Evolutionary conservation across 1,284 basidiomycete species (phyloP).

Genomic region (Boletus semigastroideus): DNA sequence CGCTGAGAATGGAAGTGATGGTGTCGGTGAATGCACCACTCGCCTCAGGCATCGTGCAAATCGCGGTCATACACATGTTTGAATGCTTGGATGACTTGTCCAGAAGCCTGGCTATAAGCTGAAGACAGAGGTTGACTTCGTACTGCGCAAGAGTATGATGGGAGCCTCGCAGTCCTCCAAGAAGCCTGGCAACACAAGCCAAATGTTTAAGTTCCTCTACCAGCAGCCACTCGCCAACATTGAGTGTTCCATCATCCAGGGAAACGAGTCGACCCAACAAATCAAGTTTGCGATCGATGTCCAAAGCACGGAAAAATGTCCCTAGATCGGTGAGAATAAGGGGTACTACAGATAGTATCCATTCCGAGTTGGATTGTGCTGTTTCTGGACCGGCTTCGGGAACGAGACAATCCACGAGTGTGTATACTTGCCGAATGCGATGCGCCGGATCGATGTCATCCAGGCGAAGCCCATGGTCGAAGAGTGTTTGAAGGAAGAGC

Average conservation of each 20-base stretch:
- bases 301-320: constrained; percentile 54
- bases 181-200: constrained; percentile 37
- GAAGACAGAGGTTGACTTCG: constrained; percentile 26
- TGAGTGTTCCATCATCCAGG: constrained; percentile 55
- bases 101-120: constrained; percentile 21
- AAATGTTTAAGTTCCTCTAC: constrained; percentile 54
- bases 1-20: constrained; percentile 28
- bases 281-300: constrained; percentile 51
- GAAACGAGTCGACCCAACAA: constrained; percentile 55
- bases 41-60: constrained; percentile 23
- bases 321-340: constrained; percentile 52
- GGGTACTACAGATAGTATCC: constrained; percentile 58
- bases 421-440: constrained; percentile 54
- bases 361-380: constrained; percentile 38
- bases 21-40: constrained; percentile 17
- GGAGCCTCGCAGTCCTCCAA: constrained; percentile 37
- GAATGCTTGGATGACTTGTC: constrained; percentile 20
- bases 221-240: constrained; percentile 71
- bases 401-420: constrained; percentile 56
- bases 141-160: constrained; percentile 35
- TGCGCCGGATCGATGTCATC: constrained; percentile 51
- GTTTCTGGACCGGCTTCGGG: constrained; percentile 35
- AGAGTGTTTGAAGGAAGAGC: constrained; percentile 52
- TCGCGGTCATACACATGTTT: constrained; percentile 15
- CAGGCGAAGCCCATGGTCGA: constrained; percentile 45